Percentiles rank a stretch among this genome's conserved stretches.
phyloP scores from a whole-genome alignment of 2,329 filamentous ascomycete genomes.

The Aspergillus glaucus region DNA sequence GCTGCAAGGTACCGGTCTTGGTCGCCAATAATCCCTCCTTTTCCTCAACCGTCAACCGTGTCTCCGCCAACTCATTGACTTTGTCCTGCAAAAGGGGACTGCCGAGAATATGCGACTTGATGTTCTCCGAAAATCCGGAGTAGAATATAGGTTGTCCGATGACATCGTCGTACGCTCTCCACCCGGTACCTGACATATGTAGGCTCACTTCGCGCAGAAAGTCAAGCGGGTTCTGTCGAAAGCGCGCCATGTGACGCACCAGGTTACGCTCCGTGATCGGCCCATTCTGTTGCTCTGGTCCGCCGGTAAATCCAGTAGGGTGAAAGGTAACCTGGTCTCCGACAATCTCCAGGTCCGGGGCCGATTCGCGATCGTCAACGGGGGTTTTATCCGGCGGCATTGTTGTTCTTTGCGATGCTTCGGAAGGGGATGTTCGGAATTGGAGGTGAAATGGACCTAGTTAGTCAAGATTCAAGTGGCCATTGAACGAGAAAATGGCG shows the following conservation, averaged over 20 bases:
- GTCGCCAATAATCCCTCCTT: constrained; percentile 61
- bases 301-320: constrained; percentile 56
- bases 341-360: constrained; percentile 71
- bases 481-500: constrained; percentile 3
- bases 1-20: constrained; percentile 21
- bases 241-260: constrained; percentile 73
- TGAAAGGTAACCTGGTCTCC: constrained; percentile 69
- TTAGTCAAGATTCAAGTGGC: neutral
- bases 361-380: constrained; percentile 40
- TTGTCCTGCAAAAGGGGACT: constrained; percentile 68
- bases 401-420: neutral
- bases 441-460: neutral
- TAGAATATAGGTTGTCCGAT: constrained; percentile 94
- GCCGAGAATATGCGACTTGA: constrained; percentile 70
- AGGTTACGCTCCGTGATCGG: constrained; percentile 45
- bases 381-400: constrained; percentile 27
- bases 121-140: constrained; percentile 81
- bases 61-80: constrained; percentile 69
- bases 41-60: constrained; percentile 68
- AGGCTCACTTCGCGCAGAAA: constrained; percentile 91
- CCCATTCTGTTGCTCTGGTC: constrained; percentile 33
- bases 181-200: constrained; percentile 87
- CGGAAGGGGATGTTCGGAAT: neutral
- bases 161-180: constrained; percentile 86
- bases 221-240: constrained; percentile 64